Base-by-base conservation (phyloP, 2,329 filamentous ascomycete genomes). In the Magnaporthales sp. region DNA sequence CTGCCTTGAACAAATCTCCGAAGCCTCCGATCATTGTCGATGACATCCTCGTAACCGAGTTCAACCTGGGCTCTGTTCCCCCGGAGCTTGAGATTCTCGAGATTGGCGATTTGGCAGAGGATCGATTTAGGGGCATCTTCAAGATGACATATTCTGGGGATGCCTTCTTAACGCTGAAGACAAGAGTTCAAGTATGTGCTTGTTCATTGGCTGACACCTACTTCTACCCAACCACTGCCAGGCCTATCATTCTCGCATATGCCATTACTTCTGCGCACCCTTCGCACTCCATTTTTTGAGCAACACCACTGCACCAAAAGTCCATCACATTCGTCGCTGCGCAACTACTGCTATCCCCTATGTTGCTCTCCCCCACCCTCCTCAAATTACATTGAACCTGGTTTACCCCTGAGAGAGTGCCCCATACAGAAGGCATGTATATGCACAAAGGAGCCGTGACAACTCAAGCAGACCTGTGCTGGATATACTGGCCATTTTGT, bases 11-110 rank as follows among this genome's bases (percentile, higher is more conserved):
- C 85, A 98, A 98, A 80, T 95, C 92, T 66, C 93, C 94, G 54
- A 98, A 98, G 75, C 95, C 95, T 67, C 95, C 95, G 68, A 98
- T 98, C 75, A 99, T 99, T 76, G 95, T 98, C 81, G 95, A 97
- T 84, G 95, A 99, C 79, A 98, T 99, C 80, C 87, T 97, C 77
- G 95, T 99, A 71, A 97, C 92, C 78, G 95, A 99, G 81, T 86
- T 99, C 78, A 99, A 99, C 79, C 86, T 99, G 69, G 95, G 95
- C 75, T 93, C 92, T 68, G 92, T 96, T 64, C 94, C 95, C 62
- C 95, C 95, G 11, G 92, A 98, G 75, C 81, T 99, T 73, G 95
- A 99, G 80, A 98, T 99, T 70, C 81, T 99, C 70, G 95, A 99
- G 82, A 96, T 99, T 78, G 95, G 95, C 67, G 95, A 99, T 78